Percentiles rank a stretch among this genome's conserved stretches.
These are phyloP conservation scores for Russula compacta DNA, from an alignment of 768 basidiomycete species.

Conservation along the genomic window DNA sequence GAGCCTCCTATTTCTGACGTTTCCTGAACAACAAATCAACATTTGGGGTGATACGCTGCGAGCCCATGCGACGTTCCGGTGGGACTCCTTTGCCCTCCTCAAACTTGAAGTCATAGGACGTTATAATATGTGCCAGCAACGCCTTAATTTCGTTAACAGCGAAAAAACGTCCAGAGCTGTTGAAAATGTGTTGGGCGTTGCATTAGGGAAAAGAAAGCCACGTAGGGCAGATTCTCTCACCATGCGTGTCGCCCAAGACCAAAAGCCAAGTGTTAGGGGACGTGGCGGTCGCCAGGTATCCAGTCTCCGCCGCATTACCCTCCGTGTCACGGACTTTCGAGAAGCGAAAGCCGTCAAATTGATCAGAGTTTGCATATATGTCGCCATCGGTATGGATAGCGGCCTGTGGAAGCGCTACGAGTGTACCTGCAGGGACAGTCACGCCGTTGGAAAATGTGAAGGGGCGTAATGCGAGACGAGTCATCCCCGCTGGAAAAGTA, in stretches of 20 bases:
- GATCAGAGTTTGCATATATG: slow-evolving; percentile 34
- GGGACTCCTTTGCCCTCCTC: slow-evolving; percentile 16
- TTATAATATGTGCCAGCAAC: slow-evolving; percentile 22
- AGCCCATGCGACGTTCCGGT: background rate
- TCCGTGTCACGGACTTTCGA: slow-evolving; percentile 20
- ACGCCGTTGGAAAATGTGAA: slow-evolving; percentile 30
- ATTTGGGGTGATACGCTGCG: background rate
- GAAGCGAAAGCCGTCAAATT: slow-evolving; percentile 37
- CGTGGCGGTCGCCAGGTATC: slow-evolving; percentile 24
- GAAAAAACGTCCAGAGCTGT: slow-evolving; percentile 25
- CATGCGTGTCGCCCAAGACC: slow-evolving; percentile 23
- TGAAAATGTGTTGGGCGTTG: slow-evolving; percentile 14
- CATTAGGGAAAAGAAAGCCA: background rate
- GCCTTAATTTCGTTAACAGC: slow-evolving; percentile 21
- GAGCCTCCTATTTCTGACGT: background rate
- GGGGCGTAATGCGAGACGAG: slow-evolving; percentile 22
- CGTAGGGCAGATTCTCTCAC: slow-evolving; percentile 8
- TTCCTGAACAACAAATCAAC: slow-evolving; percentile 21
- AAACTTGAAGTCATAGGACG: slow-evolving; percentile 23
- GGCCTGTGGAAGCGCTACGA: slow-evolving; percentile 26
- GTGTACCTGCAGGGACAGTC: slow-evolving; percentile 32
- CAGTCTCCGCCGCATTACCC: background rate
- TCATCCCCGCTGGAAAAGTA: slow-evolving; percentile 12
- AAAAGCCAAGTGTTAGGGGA: slow-evolving; percentile 28
- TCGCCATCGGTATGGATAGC: slow-evolving; percentile 33